phyloP scores from a whole-genome alignment of 306 rosid species.

The Cyamopsis tetragonoloba region DNA sequence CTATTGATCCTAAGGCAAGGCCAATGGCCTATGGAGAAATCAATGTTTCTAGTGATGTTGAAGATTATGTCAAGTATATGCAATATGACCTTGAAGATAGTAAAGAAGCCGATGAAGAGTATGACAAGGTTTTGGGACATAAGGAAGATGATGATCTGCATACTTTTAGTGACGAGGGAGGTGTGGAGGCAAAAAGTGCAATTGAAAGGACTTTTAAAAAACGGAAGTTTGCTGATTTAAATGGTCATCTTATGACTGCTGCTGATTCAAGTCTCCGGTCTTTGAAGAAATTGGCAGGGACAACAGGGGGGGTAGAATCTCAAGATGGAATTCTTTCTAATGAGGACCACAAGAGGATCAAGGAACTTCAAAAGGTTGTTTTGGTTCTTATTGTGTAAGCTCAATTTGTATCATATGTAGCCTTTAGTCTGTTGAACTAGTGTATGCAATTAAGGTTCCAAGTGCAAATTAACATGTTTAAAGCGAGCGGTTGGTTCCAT shows the following conservation, averaged over 20 bases:
- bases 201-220: conserved; percentile 34
- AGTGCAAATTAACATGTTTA: conserved; percentile 39
- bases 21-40: conserved; percentile 71
- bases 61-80: conserved; percentile 23
- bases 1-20: conserved; percentile 51
- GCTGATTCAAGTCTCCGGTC: conserved; percentile 68
- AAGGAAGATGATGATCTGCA: conserved; percentile 8
- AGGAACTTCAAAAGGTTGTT: conserved; percentile 50
- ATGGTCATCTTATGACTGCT: conserved; percentile 37
- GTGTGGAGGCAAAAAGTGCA: conserved; percentile 20
- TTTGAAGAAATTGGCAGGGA: conserved; percentile 49
- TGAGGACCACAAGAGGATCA: conserved; percentile 64
- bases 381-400: not conserved
- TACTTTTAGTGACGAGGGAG: too few species aligned
- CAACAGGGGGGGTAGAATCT: conserved; percentile 26
- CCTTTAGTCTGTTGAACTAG: not conserved
- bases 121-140: conserved; percentile 27
- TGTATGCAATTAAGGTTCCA: conserved; percentile 35
- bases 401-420: not conserved
- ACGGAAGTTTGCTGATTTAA: conserved; percentile 50
- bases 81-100: conserved; percentile 24
- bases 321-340: conserved; percentile 65
- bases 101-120: conserved; percentile 18
- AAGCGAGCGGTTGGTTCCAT: conserved; percentile 53
- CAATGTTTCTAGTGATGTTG: conserved; percentile 19